Conservation (phyloP, 1,284 basidiomycete genomes). For the Marasmius oreades region DNA sequence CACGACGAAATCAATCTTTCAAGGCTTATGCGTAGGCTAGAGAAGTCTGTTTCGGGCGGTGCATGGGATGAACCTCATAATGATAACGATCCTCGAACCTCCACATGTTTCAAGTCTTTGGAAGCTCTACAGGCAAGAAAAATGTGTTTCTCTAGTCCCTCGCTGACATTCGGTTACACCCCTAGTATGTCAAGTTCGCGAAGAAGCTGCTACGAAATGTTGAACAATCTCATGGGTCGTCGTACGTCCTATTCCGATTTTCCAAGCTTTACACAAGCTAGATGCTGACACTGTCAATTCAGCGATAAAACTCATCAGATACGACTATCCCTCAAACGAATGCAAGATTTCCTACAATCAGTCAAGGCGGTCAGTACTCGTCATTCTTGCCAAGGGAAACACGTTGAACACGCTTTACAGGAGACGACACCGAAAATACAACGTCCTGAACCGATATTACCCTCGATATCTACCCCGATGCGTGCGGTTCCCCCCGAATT, state of each 20-base stretch:
- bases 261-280: background rate
- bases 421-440: conserved; percentile 33
- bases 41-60: conserved; percentile 47
- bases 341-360: conserved; percentile 44
- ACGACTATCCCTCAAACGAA: conserved; percentile 44
- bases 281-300: conserved; percentile 24
- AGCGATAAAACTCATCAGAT: conserved; percentile 28
- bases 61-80: conserved; percentile 40
- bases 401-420: conserved; percentile 18
- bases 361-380: conserved; percentile 31
- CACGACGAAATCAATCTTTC: conserved; percentile 71
- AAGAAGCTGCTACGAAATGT: conserved; percentile 3
- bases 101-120: background rate
- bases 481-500: conserved; percentile 13
- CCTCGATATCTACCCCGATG: background rate
- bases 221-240: conserved; percentile 19
- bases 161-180: background rate
- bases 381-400: background rate
- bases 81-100: background rate
- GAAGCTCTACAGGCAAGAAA: background rate
- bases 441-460: conserved; percentile 30
- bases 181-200: background rate
- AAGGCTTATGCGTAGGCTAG: conserved; percentile 58
- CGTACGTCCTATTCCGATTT: background rate
- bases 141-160: background rate